A percentile compares a stretch with the other conserved stretches of the same genome.
These are phyloP conservation scores for Talaromyces adpressus DNA, from an alignment of 495 filamentous ascomycete genomes.

Conservation along the genomic window DNA sequence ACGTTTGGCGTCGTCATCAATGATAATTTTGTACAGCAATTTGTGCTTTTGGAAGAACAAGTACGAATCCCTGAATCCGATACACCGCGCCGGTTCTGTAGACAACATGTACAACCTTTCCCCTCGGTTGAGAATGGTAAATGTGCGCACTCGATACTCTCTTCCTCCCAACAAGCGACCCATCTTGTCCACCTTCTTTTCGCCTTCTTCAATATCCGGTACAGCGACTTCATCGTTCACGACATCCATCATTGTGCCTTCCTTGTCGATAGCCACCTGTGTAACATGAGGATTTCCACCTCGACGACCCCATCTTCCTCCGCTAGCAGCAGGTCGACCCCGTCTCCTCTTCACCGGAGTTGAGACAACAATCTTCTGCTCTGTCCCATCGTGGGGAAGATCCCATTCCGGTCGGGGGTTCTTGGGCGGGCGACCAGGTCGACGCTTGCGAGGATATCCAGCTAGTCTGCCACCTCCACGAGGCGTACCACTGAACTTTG, in stretches of 20 bases:
- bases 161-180: slow-evolving; percentile 73
- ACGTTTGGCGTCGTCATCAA: slow-evolving; percentile 85
- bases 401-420: slow-evolving; percentile 74
- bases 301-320: slow-evolving; percentile 56
- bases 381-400: slow-evolving; percentile 47
- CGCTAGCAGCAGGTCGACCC: slow-evolving; percentile 61
- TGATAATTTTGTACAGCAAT: slow-evolving; percentile 90
- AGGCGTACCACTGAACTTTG: slow-evolving; percentile 24
- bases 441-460: slow-evolving; percentile 60
- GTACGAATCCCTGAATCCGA: slow-evolving; percentile 94
- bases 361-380: slow-evolving; percentile 42
- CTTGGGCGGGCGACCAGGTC: slow-evolving; percentile 81
- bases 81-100: slow-evolving; percentile 91
- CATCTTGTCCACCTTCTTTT: slow-evolving; percentile 84
- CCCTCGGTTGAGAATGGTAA: slow-evolving; percentile 78
- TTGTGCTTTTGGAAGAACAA: slow-evolving; percentile 97
- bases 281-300: slow-evolving; percentile 69
- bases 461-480: slow-evolving; percentile 35
- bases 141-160: slow-evolving; percentile 90
- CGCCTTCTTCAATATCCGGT: slow-evolving; percentile 80
- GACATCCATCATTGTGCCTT: slow-evolving; percentile 88
- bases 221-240: slow-evolving; percentile 85
- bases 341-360: slow-evolving; percentile 60
- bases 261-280: slow-evolving; percentile 85
- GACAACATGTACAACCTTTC: slow-evolving; percentile 94